Base-by-base conservation (phyloP, 2,329 filamentous ascomycete species). In the Rhynchosporium secalis region DNA sequence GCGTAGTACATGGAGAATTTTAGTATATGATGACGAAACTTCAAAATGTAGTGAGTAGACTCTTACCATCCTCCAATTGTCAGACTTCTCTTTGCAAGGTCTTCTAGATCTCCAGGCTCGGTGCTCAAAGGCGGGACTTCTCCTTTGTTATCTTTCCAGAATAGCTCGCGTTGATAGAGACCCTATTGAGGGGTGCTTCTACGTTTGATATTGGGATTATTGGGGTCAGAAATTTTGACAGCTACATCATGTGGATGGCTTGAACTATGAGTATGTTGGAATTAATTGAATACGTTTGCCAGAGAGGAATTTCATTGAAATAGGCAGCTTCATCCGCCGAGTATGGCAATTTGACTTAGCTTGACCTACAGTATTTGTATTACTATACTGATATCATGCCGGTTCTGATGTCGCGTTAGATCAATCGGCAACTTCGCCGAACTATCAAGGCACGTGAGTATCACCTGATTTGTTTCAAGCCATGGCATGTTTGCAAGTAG, bases 41-140 rank as follows among this genome's bases (percentile, higher is more conserved):
- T 8, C 9, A 36, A 29, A 36, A 43, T 33, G 13, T 8, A 29
- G 29, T 13, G 12, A 10, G 4, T 43, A 7, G n/a, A 55, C 9
- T 36, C 49, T 6, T 68, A 68, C 82, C 84, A 87, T 68, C 85
- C 84, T 46, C 80, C 80, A 70, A 84, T 75, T 20, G 80, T 82
- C 45, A 88, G 78, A 41, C 79, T 82, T 64, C 83, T 75, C 67
- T 81, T 79, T 15, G 85, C 85, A 15, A 80, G 76, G 52, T 81
- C 78, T 73, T 87, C 83, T n/a, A 88, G 78, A 60, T 84, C 81
- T 58, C 76, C 80, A 0, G 85, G 84, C 31, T 86, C 56, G 26
- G 82, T 85, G 66, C 83, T 83, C 72, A 85, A 85, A 0, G 77
- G 76, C 0, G 79, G 76, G 0, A 75, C 72, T 65, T 80, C 70